A percentile compares a stretch with the other conserved stretches of the same genome.
Evolutionary conservation across 2,329 filamentous ascomycete genomes (phyloP).

Genomic region (Epichloe amarillans): DNA sequence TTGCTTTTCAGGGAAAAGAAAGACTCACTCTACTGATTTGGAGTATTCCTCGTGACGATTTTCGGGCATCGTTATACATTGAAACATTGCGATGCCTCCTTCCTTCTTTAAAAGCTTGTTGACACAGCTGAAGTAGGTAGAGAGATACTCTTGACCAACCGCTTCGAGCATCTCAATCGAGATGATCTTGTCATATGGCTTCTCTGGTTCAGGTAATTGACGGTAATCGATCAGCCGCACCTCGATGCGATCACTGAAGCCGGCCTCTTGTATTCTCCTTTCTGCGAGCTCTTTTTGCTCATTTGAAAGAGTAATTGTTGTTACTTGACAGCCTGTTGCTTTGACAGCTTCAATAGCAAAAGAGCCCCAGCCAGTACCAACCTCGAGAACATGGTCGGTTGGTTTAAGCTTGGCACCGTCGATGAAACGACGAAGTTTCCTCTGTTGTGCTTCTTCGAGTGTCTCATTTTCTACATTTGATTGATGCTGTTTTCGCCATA

Average conservation of each 20-base stretch:
- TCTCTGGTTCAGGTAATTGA: slow-evolving; percentile 38
- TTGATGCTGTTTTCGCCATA: slow-evolving; percentile 32
- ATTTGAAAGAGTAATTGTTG: slow-evolving; percentile 52
- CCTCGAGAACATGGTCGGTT: slow-evolving; percentile 58
- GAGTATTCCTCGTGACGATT: slow-evolving; percentile 52
- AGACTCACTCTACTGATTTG: slow-evolving; percentile 45
- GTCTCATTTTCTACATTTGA: slow-evolving; percentile 29
- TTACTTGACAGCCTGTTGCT: slow-evolving; percentile 54
- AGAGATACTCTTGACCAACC: slow-evolving; percentile 53
- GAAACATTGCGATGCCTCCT: slow-evolving; percentile 56
- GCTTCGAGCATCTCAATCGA: slow-evolving; percentile 71
- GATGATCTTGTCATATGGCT: slow-evolving; percentile 54
- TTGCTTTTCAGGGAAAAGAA: slow-evolving; percentile 1
- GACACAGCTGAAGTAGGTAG: slow-evolving; percentile 53
- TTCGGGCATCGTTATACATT: slow-evolving; percentile 68
- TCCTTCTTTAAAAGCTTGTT: slow-evolving; percentile 50
- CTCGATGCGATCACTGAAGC: slow-evolving; percentile 46
- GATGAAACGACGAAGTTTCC: slow-evolving; percentile 54
- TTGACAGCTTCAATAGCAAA: slow-evolving; percentile 58
- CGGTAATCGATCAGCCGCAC: slow-evolving; percentile 59
- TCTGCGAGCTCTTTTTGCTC: slow-evolving; percentile 60
- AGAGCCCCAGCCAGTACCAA: slow-evolving; percentile 64
- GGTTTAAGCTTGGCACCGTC: slow-evolving; percentile 48
- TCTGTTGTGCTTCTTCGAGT: slow-evolving; percentile 52
- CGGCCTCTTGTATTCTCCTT: slow-evolving; percentile 46